Evolutionary conservation across 139 green algal genomes (phyloP), one percentile per base, ranked within the genome.

Genomic region (Chlorella ohadii): DNA sequence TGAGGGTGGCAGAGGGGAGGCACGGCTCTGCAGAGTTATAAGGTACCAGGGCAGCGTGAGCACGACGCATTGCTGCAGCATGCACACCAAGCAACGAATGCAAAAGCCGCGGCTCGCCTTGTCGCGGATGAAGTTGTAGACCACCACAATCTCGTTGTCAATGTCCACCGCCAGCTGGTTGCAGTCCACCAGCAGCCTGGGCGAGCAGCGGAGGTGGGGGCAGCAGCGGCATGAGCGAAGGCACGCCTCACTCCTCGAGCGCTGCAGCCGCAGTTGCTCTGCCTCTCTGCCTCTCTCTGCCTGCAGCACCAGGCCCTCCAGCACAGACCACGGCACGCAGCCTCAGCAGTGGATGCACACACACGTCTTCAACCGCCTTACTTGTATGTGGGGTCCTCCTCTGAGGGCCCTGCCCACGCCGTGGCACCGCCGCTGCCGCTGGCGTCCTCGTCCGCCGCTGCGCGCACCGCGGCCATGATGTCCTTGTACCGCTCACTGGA

Each of bases 121-220:
- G 76, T 93, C 87, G 20, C 87, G 80, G 41, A 98, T 86, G 85
- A 96, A 97, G 82, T 92, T 95, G 91, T 99, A 95, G 56, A 99
- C 91, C 19, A 94, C 82, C 2, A 78, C 80, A 34, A 98, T 94
- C 83, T 99, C 97, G 82, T 96, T 97, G 85, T 99, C 97, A 78
- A 99, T 97, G 78, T 99, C 96, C 78, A 99, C 96, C 17, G 93
- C 93, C 77, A 99, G 87, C 87, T 93, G 88, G 89, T 99, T 99
- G 91, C 97, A 99, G 55, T 98, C 92, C 44, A 99, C 94, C 27
- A 99, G 93, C 79, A 99, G 89, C 86, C 92, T 94, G 90, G n/a
- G 28, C 38, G 4, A 20, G 22, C 2, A 1, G 33, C 2, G 34
- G 25, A 71, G 27, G 33, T 15, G 13, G 15, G n/a, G 39, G 51